Evolutionary conservation across 2,329 filamentous ascomycete species (phyloP).

Genomic region (Xylariaceae sp.): DNA sequence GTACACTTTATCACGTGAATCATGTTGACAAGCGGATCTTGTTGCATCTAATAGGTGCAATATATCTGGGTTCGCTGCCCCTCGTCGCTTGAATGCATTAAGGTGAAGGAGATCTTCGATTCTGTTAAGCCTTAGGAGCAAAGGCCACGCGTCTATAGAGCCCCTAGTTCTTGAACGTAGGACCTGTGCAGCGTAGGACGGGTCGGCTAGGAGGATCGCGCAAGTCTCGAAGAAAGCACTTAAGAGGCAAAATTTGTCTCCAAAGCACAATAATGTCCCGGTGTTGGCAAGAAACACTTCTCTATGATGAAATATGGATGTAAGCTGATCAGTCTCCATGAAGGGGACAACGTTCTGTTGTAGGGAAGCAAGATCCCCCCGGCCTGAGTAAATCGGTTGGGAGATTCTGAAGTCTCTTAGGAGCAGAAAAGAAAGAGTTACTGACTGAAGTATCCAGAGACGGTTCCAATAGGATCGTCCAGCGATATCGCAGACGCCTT

Average conservation of each 20-base stretch:
- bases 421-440: no score
- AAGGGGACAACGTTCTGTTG: no score
- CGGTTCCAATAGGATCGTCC: conserved; percentile 7
- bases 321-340: no score
- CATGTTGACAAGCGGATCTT: background rate
- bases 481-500: conserved; percentile 5
- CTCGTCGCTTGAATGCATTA: background rate
- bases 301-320: no score
- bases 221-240: background rate
- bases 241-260: background rate
- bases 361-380: no score
- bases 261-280: background rate
- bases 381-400: no score
- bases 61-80: background rate
- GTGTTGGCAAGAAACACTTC: conserved; percentile 3
- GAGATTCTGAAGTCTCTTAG: no score
- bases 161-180: no score
- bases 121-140: background rate
- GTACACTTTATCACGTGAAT: conserved; percentile 2
- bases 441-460: conserved; percentile 10
- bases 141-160: no score
- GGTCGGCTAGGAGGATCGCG: no score
- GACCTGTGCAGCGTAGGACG: no score
- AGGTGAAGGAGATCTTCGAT: background rate
- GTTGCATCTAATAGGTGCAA: background rate